Percentiles rank a stretch among this genome's conserved stretches.
These are phyloP conservation scores for Cercospora zeae-maydis DNA, from an alignment of 2,329 filamentous ascomycete genomes.

Conservation along the genomic window DNA sequence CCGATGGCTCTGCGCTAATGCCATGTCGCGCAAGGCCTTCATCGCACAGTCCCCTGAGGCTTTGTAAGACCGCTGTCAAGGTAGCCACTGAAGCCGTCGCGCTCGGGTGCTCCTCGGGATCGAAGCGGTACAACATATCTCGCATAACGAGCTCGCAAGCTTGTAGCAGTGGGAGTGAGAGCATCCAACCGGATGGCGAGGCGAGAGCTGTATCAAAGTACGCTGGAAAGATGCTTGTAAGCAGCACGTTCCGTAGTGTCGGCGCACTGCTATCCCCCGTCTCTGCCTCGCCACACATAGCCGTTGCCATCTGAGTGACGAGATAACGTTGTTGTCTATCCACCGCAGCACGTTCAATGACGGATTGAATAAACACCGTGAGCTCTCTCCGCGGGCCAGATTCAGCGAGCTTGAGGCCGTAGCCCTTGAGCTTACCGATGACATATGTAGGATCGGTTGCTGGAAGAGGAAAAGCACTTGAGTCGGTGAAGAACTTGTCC, in stretches of 20 bases:
- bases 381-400: slow-evolving; percentile 52
- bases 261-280: slow-evolving; percentile 34
- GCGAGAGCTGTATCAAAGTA: slow-evolving; percentile 52
- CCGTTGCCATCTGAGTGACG: slow-evolving; percentile 51
- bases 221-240: slow-evolving; percentile 55
- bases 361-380: slow-evolving; percentile 56
- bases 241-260: slow-evolving; percentile 50
- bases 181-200: slow-evolving; percentile 49
- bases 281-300: slow-evolving; percentile 48
- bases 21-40: background rate
- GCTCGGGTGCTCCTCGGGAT: background rate
- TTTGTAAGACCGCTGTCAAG: background rate
- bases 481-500: slow-evolving; percentile 59
- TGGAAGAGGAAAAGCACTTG: slow-evolving; percentile 58
- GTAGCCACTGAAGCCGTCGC: background rate
- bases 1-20: background rate
- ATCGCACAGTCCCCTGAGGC: background rate
- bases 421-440: slow-evolving; percentile 58
- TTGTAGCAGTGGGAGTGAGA: slow-evolving; percentile 52
- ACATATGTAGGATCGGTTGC: slow-evolving; percentile 60
- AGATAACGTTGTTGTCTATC: slow-evolving; percentile 58
- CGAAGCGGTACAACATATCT: slow-evolving; percentile 41
- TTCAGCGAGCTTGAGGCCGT: slow-evolving; percentile 51
- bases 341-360: slow-evolving; percentile 56
- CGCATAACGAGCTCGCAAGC: slow-evolving; percentile 44